Evolutionary conservation across 805 yeast genomes (phyloP), one percentile per base, ranked within the genome.

Genomic region (Vanderwaltozyma yarrowii): DNA sequence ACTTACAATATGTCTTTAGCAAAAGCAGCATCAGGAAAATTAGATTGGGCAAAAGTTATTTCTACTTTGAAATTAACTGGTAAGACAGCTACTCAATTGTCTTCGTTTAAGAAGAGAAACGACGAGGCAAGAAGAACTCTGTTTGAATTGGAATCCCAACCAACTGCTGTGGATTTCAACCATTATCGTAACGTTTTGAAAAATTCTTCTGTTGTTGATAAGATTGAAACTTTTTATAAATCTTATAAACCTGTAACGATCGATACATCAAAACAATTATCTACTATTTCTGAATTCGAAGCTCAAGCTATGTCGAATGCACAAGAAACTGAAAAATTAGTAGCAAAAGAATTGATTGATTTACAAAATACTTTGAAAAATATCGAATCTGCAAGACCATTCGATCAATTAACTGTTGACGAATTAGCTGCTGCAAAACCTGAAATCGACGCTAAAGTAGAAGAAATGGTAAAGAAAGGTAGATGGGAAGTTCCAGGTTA

Each of bases 401-500:
- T 92, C 60, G 96, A 86, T 64, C 88, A 92, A 70, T 80, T 92
- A 64, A 89, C 96, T 39, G 88, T 89, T 46, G 96, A 86, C 47
- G 98, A 92, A 54, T 83, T 92, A 51, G 80, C 80, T 58, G 77
- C 78, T 73, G 97, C 96, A 49, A 84, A 92, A 72, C 97, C 98
- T 56, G 97, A 92, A 66, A 80, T 92, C 64, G 95, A 89, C 62
- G 88, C 84, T 54, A 92, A 92, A 82, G 95, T 88, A 53, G 74
- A 71, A 58, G 86, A 86, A 70, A 80, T 89, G 92, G 87, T 92
- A 57, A 77, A 80, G 76, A 80, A 88, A 74, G 95, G 96, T 69
- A 83, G 83, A 73, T 88, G 95, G 94, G 85, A 84, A 61, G 94
- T 88, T 54, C 97, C 97, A 57, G 95, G 96, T 57, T 92, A 92